Percentiles rank a stretch among this genome's conserved stretches.
phyloP scores from a whole-genome alignment of 768 basidiomycete genomes.

The Agaricus blazei region DNA sequence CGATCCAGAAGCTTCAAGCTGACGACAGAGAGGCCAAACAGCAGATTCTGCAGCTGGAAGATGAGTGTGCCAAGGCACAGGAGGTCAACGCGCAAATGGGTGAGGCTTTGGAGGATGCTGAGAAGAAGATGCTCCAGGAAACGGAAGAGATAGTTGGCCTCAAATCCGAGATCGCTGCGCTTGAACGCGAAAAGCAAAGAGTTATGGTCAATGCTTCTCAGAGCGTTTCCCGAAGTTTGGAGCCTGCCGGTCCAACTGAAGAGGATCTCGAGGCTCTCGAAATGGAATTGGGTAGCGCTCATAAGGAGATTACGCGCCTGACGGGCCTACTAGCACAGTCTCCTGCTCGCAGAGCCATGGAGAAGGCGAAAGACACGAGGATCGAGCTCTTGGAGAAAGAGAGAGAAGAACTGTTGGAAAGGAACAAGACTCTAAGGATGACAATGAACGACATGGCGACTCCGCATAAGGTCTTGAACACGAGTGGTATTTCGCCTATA shows the following conservation, averaged over 20 bases:
- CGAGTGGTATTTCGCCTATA: slow-evolving; percentile 68
- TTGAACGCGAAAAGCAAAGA: slow-evolving; percentile 53
- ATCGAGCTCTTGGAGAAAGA: slow-evolving; percentile 75
- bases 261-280: slow-evolving; percentile 66
- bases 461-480: slow-evolving; percentile 50
- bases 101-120: slow-evolving; percentile 69
- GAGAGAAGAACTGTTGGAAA: slow-evolving; percentile 70
- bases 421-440: slow-evolving; percentile 54
- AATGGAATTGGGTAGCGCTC: slow-evolving; percentile 69
- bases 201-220: slow-evolving; percentile 17
- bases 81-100: slow-evolving; percentile 67
- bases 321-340: slow-evolving; percentile 65
- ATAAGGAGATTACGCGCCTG: slow-evolving; percentile 70
- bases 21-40: slow-evolving; percentile 46
- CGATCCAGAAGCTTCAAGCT: slow-evolving; percentile 18
- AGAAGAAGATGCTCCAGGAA: slow-evolving; percentile 64
- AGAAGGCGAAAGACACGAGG: slow-evolving; percentile 68
- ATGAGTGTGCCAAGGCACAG: slow-evolving; percentile 44
- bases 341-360: slow-evolving; percentile 72
- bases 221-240: slow-evolving; percentile 1
- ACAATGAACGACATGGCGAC: slow-evolving; percentile 49
- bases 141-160: slow-evolving; percentile 48
- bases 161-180: slow-evolving; percentile 40
- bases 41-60: slow-evolving; percentile 41
- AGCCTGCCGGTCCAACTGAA: slow-evolving; percentile 30